A percentile compares a stretch with the other conserved stretches of the same genome.
phyloP scores from a whole-genome alignment of 192 early-diverging fungal species.

The Linnemannia hyalina region DNA sequence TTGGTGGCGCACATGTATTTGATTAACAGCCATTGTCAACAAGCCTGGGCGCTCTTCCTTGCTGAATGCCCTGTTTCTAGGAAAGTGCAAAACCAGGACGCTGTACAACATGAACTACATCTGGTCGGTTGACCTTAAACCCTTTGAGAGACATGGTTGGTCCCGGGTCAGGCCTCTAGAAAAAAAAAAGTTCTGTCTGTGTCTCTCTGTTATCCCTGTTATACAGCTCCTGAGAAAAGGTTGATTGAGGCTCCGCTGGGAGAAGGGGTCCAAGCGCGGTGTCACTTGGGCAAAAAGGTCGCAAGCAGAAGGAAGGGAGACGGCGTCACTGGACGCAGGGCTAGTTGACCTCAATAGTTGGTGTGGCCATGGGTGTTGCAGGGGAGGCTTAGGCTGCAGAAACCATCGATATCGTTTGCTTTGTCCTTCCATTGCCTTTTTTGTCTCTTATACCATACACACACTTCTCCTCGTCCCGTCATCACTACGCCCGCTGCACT shows the following conservation, averaged over 20 bases:
- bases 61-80: too few species aligned
- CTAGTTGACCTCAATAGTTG: neutral
- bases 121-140: too few species aligned
- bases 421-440: neutral
- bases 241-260: conserved; percentile 5
- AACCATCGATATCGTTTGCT: neutral
- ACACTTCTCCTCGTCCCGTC: neutral
- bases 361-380: too few species aligned
- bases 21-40: too few species aligned
- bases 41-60: too few species aligned
- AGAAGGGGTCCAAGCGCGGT: conserved; percentile 1
- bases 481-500: neutral
- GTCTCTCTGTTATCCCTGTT: neutral
- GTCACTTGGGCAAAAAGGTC: neutral
- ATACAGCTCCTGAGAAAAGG: neutral
- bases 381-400: neutral
- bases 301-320: neutral
- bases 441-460: neutral
- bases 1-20: too few species aligned
- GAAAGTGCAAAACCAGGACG: too few species aligned
- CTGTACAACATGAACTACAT: too few species aligned
- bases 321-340: neutral
- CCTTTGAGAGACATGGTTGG: neutral
- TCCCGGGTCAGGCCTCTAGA: neutral
- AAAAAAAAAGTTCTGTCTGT: neutral